Conservation (phyloP, 2,329 filamentous ascomycete species). For the Didymella glomerata region DNA sequence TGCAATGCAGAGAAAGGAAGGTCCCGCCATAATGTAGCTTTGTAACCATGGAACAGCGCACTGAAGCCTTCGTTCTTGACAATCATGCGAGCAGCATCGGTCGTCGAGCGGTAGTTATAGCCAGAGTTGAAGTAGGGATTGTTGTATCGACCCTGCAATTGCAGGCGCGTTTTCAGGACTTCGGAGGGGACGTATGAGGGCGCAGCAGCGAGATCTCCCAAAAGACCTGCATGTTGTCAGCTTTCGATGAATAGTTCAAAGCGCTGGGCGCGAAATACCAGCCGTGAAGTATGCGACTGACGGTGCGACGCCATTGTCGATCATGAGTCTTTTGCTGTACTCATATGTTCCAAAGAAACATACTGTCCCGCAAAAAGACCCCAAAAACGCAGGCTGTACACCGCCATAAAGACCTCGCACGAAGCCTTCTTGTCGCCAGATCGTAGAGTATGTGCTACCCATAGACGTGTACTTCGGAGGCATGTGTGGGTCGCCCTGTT, state of each 20-base stretch:
- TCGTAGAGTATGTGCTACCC: constrained; percentile 89
- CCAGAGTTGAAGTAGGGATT: constrained; percentile 93
- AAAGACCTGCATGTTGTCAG: constrained; percentile 67
- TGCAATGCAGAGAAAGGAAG: constrained; percentile 95
- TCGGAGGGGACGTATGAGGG: constrained; percentile 96
- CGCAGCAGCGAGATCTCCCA: constrained; percentile 91
- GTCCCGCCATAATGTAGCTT: constrained; percentile 92
- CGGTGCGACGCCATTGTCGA: constrained; percentile 83
- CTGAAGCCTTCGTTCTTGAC: constrained; percentile 80
- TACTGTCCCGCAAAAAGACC: constrained; percentile 92
- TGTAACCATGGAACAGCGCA: constrained; percentile 96
- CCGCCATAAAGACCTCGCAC: constrained; percentile 88
- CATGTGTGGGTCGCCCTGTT: constrained; percentile 93
- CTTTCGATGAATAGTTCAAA: neutral
- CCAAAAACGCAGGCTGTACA: constrained; percentile 88
- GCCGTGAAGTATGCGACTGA: constrained; percentile 86
- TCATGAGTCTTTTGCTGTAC: constrained; percentile 87
- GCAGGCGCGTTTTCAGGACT: constrained; percentile 95
- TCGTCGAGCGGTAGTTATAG: constrained; percentile 91
- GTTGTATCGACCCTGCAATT: constrained; percentile 93
- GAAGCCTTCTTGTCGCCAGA: constrained; percentile 90
- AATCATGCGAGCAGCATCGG: constrained; percentile 87
- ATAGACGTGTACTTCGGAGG: constrained; percentile 93
- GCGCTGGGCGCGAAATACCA: constrained; percentile 60
- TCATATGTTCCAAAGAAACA: constrained; percentile 98